These are phyloP conservation scores for Limtongia smithiae DNA, from an alignment of 805 yeast genomes.

Conservation along the genomic window DNA sequence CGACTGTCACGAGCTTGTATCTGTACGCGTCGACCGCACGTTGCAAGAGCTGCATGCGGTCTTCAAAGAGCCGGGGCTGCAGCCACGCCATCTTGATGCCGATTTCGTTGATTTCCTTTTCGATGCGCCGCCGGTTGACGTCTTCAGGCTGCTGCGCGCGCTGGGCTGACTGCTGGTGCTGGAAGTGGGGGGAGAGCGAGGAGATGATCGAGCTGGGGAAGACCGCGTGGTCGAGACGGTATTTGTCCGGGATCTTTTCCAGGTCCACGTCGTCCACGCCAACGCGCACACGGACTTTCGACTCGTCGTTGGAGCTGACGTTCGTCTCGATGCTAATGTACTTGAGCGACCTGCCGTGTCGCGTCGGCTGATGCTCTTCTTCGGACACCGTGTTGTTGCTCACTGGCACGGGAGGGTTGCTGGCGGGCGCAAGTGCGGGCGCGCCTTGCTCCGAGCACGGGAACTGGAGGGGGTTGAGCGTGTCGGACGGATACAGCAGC, in stretches of 20 bases:
- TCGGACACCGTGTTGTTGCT: too few relatives aligned
- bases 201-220: slow-evolving; percentile 13
- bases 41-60: slow-evolving; percentile 18
- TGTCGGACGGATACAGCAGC: too few relatives aligned
- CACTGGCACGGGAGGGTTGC: neutral
- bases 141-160: neutral
- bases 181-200: slow-evolving; percentile 23
- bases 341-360: slow-evolving; percentile 3
- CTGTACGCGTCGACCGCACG: slow-evolving; percentile 22
- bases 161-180: slow-evolving; percentile 1
- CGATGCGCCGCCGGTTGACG: neutral
- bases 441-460: neutral
- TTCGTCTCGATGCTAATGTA: slow-evolving; percentile 13
- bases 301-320: neutral
- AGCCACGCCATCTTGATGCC: slow-evolving; percentile 26
- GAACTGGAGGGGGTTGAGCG: too few relatives aligned
- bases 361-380: too few relatives aligned
- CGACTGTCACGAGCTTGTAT: slow-evolving; percentile 11
- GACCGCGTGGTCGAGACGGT: slow-evolving; percentile 23
- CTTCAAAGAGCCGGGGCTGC: slow-evolving; percentile 24
- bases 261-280: slow-evolving; percentile 10
- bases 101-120: slow-evolving; percentile 18
- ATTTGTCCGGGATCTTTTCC: slow-evolving; percentile 20
- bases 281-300: slow-evolving; percentile 18
- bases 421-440: neutral